Base-by-base conservation (phyloP, 495 filamentous ascomycete species). In the Penicillium lividum region DNA sequence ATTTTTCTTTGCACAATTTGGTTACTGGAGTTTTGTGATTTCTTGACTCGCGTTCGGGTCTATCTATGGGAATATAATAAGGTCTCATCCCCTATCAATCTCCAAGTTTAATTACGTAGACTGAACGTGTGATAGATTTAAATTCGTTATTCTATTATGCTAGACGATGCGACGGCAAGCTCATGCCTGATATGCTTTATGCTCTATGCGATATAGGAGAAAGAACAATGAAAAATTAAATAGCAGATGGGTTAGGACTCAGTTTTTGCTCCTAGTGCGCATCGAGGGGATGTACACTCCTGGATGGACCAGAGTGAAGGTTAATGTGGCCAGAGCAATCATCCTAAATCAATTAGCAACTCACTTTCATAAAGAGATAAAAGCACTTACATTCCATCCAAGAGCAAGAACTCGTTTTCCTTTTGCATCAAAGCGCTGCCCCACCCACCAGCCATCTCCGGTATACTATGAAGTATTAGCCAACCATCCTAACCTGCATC, bases 391-490 rank as follows among this genome's bases (percentile, higher is more conserved):
- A 78, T 76, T 64, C 80, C 72, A 66, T 90, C 86, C 40, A 90
- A 72, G 11, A 82, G 78, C 18, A 87, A 77, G 63, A 89, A 89
- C 16, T 82, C 80, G 25, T 75, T 62, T 70, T 89, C 82, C 58
- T 86, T 81, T 61, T 83, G 84, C 86, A 89, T 89, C 60, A 88
- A 77, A 0, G 76, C 64, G 65, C 83, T 86, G 5, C 84, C 83
- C 86, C 86, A 90, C 10, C 87, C 87, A 9, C 84, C 85, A 5
- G 82, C 80, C 83, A 89, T 86, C 68, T 87, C 84, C 0, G 82
- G 81, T 44, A 89, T 83, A 56, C 82, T 81, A 51, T 30, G 31
- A 22, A 16, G 22, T 7, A 25, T 59, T 48, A 61, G 54, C 44
- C 7, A 5, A 45, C 10, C 13, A 4, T 43, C 33, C 4, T 36